Evolutionary conservation across 345 rosid species (phyloP).

Genomic region (Aurinia saxatilis): DNA sequence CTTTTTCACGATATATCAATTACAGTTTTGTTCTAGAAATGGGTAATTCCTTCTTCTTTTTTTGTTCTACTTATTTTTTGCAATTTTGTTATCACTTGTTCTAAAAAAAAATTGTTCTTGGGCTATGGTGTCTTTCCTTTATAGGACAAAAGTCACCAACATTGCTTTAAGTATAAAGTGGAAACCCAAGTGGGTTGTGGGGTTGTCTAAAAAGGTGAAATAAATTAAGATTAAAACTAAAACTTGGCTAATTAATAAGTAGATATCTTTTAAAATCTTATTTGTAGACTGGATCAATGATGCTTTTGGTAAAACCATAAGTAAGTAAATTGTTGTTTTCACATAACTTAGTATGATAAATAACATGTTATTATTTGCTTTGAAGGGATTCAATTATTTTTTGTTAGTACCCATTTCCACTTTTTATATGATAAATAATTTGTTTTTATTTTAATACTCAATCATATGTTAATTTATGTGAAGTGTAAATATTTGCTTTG

Average conservation of each 20-base stretch:
- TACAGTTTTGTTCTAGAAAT: conserved; percentile 17
- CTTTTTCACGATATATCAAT: neutral
- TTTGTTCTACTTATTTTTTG: neutral
- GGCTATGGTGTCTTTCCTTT: conserved; percentile 39
- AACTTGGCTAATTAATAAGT: too few relatives aligned
- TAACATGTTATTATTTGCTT: too few relatives aligned
- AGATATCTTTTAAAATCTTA: too few relatives aligned
- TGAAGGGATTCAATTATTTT: too few relatives aligned
- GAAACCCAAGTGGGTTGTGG: conserved; percentile 40
- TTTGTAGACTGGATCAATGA: too few relatives aligned
- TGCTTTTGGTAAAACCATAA: too few relatives aligned
- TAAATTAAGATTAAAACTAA: neutral
- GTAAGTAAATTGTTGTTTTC: too few relatives aligned
- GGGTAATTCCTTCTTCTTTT: neutral
- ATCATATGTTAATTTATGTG: too few relatives aligned
- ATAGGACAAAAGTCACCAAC: conserved; percentile 48
- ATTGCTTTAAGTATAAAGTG: conserved; percentile 47
- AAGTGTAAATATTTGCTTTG: too few relatives aligned
- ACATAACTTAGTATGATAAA: too few relatives aligned
- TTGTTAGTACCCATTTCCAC: neutral
- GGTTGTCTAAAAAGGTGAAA: conserved; percentile 17
- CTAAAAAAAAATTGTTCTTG: neutral
- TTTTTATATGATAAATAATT: too few relatives aligned
- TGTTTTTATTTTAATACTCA: too few relatives aligned
- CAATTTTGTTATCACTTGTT: neutral